phyloP scores from a whole-genome alignment of 129 eudicot genomes.

The Artemisia argyi region DNA sequence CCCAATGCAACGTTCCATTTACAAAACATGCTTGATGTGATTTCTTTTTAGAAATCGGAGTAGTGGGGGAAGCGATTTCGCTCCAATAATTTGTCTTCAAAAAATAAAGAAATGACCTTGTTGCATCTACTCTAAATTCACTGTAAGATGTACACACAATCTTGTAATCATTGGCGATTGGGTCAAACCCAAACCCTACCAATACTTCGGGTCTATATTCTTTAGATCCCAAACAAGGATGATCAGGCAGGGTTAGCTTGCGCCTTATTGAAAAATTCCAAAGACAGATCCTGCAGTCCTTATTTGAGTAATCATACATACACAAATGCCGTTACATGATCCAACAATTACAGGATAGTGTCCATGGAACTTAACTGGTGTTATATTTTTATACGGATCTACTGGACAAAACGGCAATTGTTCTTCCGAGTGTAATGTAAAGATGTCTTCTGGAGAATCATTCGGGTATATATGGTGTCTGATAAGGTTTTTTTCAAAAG shows the following conservation, averaged over 20 bases:
- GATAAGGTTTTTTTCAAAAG: neutral
- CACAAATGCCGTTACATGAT: neutral
- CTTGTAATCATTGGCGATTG: no score
- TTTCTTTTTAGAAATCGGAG: no score
- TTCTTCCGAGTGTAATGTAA: neutral
- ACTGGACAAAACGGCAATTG: neutral
- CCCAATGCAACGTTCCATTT: no score
- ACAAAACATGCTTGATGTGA: no score
- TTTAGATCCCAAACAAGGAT: neutral
- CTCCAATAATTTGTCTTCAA: no score
- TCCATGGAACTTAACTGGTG: neutral
- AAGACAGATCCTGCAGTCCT: neutral
- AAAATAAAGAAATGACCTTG: no score
- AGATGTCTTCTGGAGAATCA: neutral
- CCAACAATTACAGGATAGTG: neutral
- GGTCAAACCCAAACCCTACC: no score
- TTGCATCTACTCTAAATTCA: no score
- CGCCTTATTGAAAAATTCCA: constrained; percentile 1
- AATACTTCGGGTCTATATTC: no score
- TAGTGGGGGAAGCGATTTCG: no score
- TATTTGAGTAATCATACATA: neutral
- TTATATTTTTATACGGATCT: neutral
- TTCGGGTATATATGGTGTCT: neutral
- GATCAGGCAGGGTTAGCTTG: neutral
- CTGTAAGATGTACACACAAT: no score